Base-by-base conservation (phyloP, 352 stramenopile species). In the Globisporangium ultimum region DNA sequence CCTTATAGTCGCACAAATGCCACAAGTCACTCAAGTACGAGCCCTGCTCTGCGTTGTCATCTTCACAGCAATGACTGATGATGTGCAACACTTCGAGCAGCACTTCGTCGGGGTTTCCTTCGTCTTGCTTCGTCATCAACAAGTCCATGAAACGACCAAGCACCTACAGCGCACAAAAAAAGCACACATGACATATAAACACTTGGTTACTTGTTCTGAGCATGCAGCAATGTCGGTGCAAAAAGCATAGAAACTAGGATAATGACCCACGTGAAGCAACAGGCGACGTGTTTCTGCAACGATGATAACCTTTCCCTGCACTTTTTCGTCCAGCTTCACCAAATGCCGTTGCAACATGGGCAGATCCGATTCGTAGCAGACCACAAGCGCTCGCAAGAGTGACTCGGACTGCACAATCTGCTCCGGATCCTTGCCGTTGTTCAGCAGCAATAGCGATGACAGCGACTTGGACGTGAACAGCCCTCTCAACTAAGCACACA, bases 11-110 rank as follows among this genome's bases (percentile, higher is more conserved):
- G 34, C 70, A 85, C 15, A 90, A 58, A 54, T 78, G 64, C 79
- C 80, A 91, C 21, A 91, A 54, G 60, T 94, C 84, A 40, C 80
- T 90, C 48, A 94, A 32, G 40, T 78, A 86, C 57, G 82, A 88
- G 14, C 82, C 84, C 36, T 81, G 71, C 55, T 94, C 82, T 0
- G 66, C 61, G 2, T 72, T 63, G 3, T 87, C 62, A 5, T 83
- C 68, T 36, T 79, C 58, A 9, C 69, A 79, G 48, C 77, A 74
- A 58, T 88, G 78, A 20, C 77, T 85, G 6, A 92, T 54, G 51
- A 72, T 64, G 55, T 94, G 78, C 7, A 94, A 55, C 34, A 84
- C 76, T 34, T 71, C 73, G 41, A 92, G 53, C 24, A 91, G 47
- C 18, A 70, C 59, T 41, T 92, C 82, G 1, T 70, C 63, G n/a